A percentile compares a stretch with the other conserved stretches of the same genome.
Evolutionary conservation across 768 basidiomycete genomes (phyloP).

Genomic region (Leccinum ochraceum): DNA sequence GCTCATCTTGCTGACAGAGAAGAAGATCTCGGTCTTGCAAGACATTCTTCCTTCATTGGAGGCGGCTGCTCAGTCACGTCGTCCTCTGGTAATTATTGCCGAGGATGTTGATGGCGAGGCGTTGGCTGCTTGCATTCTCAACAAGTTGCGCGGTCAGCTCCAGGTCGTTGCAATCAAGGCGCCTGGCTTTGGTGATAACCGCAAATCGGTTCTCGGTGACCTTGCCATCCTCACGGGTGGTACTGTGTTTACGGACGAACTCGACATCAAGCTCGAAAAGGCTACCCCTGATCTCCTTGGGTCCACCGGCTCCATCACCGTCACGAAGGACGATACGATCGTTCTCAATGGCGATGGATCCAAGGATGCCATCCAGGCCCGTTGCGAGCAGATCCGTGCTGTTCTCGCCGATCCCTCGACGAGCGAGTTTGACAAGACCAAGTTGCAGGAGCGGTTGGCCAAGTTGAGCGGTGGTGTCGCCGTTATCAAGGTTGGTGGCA

Average conservation of each 20-base stretch:
- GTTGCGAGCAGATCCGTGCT: slow-evolving; percentile 93
- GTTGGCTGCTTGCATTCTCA: slow-evolving; percentile 95
- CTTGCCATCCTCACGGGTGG: slow-evolving; percentile 97
- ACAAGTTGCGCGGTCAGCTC: slow-evolving; percentile 98
- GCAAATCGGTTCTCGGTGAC: slow-evolving; percentile 97
- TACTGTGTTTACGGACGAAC: slow-evolving; percentile 94
- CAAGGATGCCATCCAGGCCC: slow-evolving; percentile 86
- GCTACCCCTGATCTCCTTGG: slow-evolving; percentile 89
- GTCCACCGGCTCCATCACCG: slow-evolving; percentile 84
- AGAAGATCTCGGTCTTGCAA: slow-evolving; percentile 94
- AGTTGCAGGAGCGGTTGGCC: slow-evolving; percentile 95
- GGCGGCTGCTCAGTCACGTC: slow-evolving; percentile 74
- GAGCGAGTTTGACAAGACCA: slow-evolving; percentile 90
- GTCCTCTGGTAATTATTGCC: slow-evolving; percentile 94
- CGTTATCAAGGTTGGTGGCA: slow-evolving; percentile 96
- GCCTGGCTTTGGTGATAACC: slow-evolving; percentile 99
- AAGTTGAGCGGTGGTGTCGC: slow-evolving; percentile 97
- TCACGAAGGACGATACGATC: slow-evolving; percentile 99
- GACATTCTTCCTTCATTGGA: slow-evolving; percentile 95
- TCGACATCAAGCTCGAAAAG: slow-evolving; percentile 96
- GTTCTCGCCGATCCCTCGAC: slow-evolving; percentile 82
- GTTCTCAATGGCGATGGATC: slow-evolving; percentile 91
- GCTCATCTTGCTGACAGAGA: slow-evolving; percentile 88
- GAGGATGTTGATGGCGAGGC: slow-evolving; percentile 99
- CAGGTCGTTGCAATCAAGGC: slow-evolving; percentile 92